Evolutionary conservation across 2,329 filamentous ascomycete species (phyloP).

Genomic region (Trichoderma breve): DNA sequence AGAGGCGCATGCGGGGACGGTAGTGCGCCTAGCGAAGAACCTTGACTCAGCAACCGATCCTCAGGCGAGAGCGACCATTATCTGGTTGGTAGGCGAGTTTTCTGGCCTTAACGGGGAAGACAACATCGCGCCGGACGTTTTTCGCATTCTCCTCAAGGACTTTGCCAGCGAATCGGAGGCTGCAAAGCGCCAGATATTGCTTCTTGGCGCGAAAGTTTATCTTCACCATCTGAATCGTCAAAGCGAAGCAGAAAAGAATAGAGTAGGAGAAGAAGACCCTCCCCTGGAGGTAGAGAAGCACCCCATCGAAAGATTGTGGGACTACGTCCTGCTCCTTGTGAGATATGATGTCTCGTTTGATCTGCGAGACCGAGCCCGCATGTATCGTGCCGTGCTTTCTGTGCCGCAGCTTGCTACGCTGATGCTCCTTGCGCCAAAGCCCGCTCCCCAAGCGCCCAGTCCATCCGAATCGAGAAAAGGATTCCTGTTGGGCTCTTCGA

Average conservation of each 20-base stretch:
- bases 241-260: constrained; percentile 41
- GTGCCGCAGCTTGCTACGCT: constrained; percentile 86
- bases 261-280: constrained; percentile 34
- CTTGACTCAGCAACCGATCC: constrained; percentile 85
- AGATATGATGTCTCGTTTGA: constrained; percentile 95
- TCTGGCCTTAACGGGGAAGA: constrained; percentile 75
- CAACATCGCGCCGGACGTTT: constrained; percentile 89
- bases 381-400: constrained; percentile 81
- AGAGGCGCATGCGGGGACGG: constrained; percentile 74
- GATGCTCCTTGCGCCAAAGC: constrained; percentile 89
- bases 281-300: constrained; percentile 46
- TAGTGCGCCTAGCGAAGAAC: constrained; percentile 85
- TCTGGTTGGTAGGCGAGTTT: constrained; percentile 97
- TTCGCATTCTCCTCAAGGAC: constrained; percentile 81
- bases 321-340: constrained; percentile 78
- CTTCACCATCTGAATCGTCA: constrained; percentile 77
- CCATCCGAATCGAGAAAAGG: constrained; percentile 80
- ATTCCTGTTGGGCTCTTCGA: constrained; percentile 78
- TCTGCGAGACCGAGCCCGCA: constrained; percentile 82
- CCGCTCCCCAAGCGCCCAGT: constrained; percentile 84
- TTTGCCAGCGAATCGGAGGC: constrained; percentile 82
- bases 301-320: constrained; percentile 74
- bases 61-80: constrained; percentile 86
- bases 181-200: constrained; percentile 85
- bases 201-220: constrained; percentile 95